Base-by-base conservation (phyloP, 2,329 filamentous ascomycete species). In the Sclerotinia trifoliorum region DNA sequence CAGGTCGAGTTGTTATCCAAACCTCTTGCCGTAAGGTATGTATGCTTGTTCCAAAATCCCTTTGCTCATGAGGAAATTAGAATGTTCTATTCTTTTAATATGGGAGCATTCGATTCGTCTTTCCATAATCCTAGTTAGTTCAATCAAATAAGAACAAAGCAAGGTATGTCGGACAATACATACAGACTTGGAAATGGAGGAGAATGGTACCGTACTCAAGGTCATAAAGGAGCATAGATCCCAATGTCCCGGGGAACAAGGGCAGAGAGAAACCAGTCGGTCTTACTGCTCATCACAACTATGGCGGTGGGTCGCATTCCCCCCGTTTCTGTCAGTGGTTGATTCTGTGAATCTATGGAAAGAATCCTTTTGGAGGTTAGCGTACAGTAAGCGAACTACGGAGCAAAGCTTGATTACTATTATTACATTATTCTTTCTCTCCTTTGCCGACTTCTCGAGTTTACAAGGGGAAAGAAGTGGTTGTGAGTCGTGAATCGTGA, bases 51-150 rank as follows among this genome's bases (percentile, higher is more conserved):
- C 21, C 19, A n/a, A 58, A 44, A 42, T 19, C 26, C 56, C 39
- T 39, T 56, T 58, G n/a, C 44, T 35, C 21, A 35, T 66, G 11
- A 35, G 24, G 35, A 51, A 17, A 52, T 21, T 35, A 5, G 29
- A 11, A 29, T 56, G 29, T 39, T 39, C 61, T 42, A 21, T 64
- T 15, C 19, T 15, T 15, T 46, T 55, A 65, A 65, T 54, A 54
- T 54, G 51, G 49, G 62, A 15, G 39, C 26, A 66, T 66, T 60
- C 55, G 54, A 66, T 51, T 66, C n/a, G 32, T 66, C 32, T 58
- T 66, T 66, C 65, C 65, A 60, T 66, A 66, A 66, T 66, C 65
- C 65, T 26, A 24, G 65, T 55, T 42, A 21, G 52, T 60, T 44
- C 51, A 55, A 52, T 61, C 57, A 26, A 66, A 66, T 57, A 15